phyloP scores from a whole-genome alignment of 345 rosid genomes.

The Corymbia maculata region DNA sequence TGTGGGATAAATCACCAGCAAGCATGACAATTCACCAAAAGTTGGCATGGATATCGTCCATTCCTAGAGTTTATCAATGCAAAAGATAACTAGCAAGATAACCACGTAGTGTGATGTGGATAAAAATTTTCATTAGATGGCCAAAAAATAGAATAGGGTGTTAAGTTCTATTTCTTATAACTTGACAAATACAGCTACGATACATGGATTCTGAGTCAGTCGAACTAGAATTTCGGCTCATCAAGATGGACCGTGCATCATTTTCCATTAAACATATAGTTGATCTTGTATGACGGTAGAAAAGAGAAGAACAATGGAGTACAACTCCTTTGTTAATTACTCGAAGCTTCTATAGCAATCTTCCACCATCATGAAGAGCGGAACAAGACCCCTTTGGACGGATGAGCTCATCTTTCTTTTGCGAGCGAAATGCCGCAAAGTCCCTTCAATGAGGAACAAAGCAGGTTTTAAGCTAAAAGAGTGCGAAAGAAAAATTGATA shows the following conservation, averaged over 20 bases:
- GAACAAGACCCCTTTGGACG: no score
- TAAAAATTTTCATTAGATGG: neutral
- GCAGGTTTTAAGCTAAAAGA: no score
- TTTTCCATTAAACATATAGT: neutral
- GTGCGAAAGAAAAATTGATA: no score
- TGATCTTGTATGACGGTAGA: neutral
- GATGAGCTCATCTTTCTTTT: neutral
- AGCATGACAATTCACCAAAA: neutral
- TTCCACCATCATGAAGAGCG: neutral
- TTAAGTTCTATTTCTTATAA: neutral
- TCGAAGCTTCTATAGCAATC: neutral
- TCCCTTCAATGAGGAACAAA: no score
- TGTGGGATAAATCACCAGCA: neutral
- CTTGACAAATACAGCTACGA: neutral
- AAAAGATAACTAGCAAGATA: neutral
- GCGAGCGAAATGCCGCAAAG: no score
- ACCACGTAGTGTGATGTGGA: neutral
- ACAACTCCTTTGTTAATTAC: neutral
- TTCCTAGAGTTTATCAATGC: no score
- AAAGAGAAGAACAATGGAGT: neutral
- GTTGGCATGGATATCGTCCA: neutral
- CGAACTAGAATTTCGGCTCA: neutral
- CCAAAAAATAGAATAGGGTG: neutral
- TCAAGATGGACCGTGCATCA: neutral
- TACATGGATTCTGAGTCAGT: neutral